Evolutionary conservation across 805 yeast genomes (phyloP).

Genomic region (Metschnikowia dekortorum): DNA sequence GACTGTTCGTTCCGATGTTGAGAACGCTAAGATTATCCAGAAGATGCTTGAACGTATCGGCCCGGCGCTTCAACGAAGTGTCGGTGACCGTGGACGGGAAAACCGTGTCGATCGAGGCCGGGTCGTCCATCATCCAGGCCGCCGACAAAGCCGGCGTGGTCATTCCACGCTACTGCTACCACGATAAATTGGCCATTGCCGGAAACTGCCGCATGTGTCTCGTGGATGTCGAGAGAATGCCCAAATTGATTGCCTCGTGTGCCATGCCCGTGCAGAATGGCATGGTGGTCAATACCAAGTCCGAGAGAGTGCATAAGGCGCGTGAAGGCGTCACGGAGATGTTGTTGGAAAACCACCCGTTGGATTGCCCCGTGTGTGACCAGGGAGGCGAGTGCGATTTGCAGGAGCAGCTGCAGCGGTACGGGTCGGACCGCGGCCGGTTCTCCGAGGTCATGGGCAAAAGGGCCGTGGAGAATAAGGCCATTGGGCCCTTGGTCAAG

Average conservation of each 20-base stretch:
- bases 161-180: slow-evolving; percentile 88
- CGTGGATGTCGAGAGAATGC: slow-evolving; percentile 85
- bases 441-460: slow-evolving; percentile 77
- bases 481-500: slow-evolving; percentile 83
- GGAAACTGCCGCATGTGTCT: slow-evolving; percentile 94
- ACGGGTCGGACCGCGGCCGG: slow-evolving; percentile 84
- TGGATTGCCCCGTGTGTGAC: slow-evolving; percentile 90
- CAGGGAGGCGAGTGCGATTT: slow-evolving; percentile 94
- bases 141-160: slow-evolving; percentile 87
- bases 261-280: slow-evolving; percentile 90
- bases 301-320: slow-evolving; percentile 74
- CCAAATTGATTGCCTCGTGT: slow-evolving; percentile 86
- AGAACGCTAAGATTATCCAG: slow-evolving; percentile 14
- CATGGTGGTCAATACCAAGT: slow-evolving; percentile 78
- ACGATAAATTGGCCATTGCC: slow-evolving; percentile 84
- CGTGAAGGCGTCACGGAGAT: slow-evolving; percentile 90
- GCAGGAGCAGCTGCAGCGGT: slow-evolving; percentile 80
- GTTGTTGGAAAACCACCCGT: slow-evolving; percentile 82
- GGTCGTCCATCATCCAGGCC: slow-evolving; percentile 85
- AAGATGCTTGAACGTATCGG: slow-evolving; percentile 27
- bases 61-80: slow-evolving; percentile 48
- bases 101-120: slow-evolving; percentile 75
- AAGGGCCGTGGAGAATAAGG: slow-evolving; percentile 87
- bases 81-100: slow-evolving; percentile 62
- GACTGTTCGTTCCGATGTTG: slow-evolving; percentile 2